Conservation (phyloP, 1,284 basidiomycete species). For the Rhodotorula mucilaginosa region DNA sequence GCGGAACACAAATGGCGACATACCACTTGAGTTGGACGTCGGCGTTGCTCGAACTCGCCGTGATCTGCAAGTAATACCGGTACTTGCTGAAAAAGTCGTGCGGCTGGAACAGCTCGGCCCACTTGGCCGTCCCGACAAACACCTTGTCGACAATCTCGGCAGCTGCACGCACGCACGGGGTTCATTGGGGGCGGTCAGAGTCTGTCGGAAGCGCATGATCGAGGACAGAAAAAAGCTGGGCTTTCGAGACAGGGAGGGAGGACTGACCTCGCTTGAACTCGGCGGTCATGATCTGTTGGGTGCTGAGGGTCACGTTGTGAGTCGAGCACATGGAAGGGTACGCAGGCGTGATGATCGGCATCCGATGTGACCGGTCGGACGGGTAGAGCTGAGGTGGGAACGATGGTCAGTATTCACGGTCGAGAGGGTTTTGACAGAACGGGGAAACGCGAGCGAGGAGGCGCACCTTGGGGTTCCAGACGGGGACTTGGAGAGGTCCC, state of each 20-base stretch:
- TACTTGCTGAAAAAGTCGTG: conserved; percentile 98
- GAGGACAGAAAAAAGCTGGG: too few relatives aligned
- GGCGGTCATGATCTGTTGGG: conserved; percentile 92
- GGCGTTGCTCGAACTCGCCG: conserved; percentile 75
- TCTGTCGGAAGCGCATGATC: too few relatives aligned
- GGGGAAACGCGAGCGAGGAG: too few relatives aligned
- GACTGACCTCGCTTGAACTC: conserved; percentile 84
- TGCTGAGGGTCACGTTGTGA: conserved; percentile 94
- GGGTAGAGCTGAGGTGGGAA: conserved; percentile 71
- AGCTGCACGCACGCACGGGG: conserved; percentile 54
- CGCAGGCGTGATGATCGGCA: conserved; percentile 99
- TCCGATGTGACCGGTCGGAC: conserved; percentile 85
- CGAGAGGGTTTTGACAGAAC: too few relatives aligned
- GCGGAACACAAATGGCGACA: too few relatives aligned
- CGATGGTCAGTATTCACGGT: not conserved
- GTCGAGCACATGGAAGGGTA: conserved; percentile 99
- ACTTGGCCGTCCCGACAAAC: conserved; percentile 75
- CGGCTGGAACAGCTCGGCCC: conserved; percentile 87
- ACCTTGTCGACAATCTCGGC: conserved; percentile 91
- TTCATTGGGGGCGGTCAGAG: too few relatives aligned
- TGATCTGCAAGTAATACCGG: conserved; percentile 96
- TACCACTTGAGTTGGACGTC: conserved; percentile 91
- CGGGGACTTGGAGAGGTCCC: conserved; percentile 84
- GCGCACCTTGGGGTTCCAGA: conserved; percentile 93
- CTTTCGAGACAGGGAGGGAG: not conserved